Evolutionary conservation across 2,329 filamentous ascomycete genomes (phyloP), one percentile per base, ranked within the genome.

Genomic region (Sarocladium brachiariae): DNA sequence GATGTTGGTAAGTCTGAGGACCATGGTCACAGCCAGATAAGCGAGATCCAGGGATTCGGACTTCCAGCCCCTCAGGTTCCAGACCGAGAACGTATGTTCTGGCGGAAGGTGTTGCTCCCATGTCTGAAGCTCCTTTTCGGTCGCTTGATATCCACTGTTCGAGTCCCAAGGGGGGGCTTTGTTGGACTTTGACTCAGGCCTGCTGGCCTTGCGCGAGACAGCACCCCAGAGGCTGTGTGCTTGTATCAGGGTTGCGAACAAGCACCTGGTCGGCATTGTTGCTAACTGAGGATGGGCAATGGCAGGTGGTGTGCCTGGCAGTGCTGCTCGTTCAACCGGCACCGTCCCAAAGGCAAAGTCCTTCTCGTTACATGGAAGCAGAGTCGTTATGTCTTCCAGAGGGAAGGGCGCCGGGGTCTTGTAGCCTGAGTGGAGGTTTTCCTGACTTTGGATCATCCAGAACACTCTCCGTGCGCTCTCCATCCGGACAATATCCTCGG

Each of bases 231-330:
- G 56, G 31, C 59, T 62, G 50, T 70, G 67, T 1, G 63, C 57
- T 52, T 70, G 65, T 10, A 70, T 60, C 2, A 70, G 57, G 3
- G 61, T 65, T 2, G 67, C 67, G 54, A 70, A 70, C 6, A 70
- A 58, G 37, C 64, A 69, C 11, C 65, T 55, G 1, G 56, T 52
- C 2, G 57, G 54, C 0, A 57, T 52, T 19, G 52, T 51, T 5
- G 59, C 56, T 7, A 64, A 52, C 1, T 54, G 50, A 1, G 64
- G 64, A 37, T 64, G 54, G 2, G 51, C 49, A 7, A 53, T 48
- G 1, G 63, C 62, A 0, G 67, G 61, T 13, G 58, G 56, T 2
- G 65, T 69, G 2, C 64, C 66, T 0, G 55, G 49, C 0, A 69
- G 59, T 5, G 63, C 67, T 3, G 65, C 63, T 1, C 67, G 56